Base-by-base conservation (phyloP, 305 asterid species). In the Solanum hybrid region DNA sequence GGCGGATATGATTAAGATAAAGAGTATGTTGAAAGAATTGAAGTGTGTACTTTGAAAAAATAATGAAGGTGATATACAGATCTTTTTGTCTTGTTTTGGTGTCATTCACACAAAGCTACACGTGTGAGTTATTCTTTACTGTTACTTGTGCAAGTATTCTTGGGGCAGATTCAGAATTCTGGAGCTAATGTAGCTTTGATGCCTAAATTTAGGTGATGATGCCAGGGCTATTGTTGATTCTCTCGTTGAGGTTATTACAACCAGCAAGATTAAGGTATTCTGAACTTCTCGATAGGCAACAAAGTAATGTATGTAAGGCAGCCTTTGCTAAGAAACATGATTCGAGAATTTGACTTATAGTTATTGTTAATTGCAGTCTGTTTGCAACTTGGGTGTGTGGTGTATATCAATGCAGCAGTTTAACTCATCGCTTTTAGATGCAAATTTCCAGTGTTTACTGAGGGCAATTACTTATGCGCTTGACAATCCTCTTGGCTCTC, bases 371-470 rank as follows among this genome's bases (percentile, higher is more conserved):
- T 76, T 93, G 94, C 95, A 95, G 98, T 93, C 96, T 86, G 93
- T 94, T 90, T 96, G 98, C 91, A 96, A 93, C 89, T 92, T 94
- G 91, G 96, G 95, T 17, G 94, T 93, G 56, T 96, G 98, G 98
- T 94, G 98, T 89, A 92, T 95, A 91, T 95, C 98, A 7, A 90
- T 94, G 90, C 98, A 96, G 89, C 96, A 96, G 91, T 92, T 96
- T 85, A 88, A 89, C 86, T 87, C 91, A 72, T 87, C 92, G 71
- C 12, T 90, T 88, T 92, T 96, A 92, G 94, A 90, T 86, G 90
- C 71, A 45, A 94, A 95, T 90, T 91, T 94, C 35, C 91, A 93
- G 86, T 91, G 93, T 66, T 87, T 96, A 92, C 51, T 96, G 81
- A 92, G 93, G 91, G 96, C 96, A 86, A 79, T 95, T 84, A 89